Base-by-base conservation (phyloP, 2,329 filamentous ascomycete species). In the Aurifilum marmelostoma region DNA sequence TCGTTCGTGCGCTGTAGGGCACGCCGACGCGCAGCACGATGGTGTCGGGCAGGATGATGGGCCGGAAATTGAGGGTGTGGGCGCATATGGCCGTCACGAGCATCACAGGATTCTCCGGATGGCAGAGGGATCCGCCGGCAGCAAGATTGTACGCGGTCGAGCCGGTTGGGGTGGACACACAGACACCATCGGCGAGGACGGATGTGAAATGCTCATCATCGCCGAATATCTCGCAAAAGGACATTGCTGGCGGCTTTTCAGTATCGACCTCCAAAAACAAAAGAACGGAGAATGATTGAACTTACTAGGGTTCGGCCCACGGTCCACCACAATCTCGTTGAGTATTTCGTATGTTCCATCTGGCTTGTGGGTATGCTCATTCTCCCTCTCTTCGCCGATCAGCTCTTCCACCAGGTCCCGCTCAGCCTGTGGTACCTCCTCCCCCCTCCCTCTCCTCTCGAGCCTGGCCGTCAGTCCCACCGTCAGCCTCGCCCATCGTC, bases 171-270 rank as follows among this genome's bases (percentile, higher is more conserved):
- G 95, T 98, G 1, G 95, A 94, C 32, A 98, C 92, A 77, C 94
- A 97, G 69, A 98, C 88, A 16, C 95, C 95, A 77, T 98, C 96
- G 32, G 95, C 96, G 73, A 96, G 90, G 8, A 98, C 88, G 0
- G 94, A 97, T 0, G 96, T 97, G 79, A 97, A 96, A 79, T 97
- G 94, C 79, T 97, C 93, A 75, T 97, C 93, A 75, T 97, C 95
- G 27, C 94, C 94, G 77, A 97, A 97, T 34, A 98, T 87, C 77
- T 98, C 95, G 27, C 92, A 94, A 65, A 89, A 91, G 14, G 93
- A 96, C 92, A 99, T 95, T 66, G 94, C 91, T 94, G 64, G 65
- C 37, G 11, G 39, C 14, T n/a, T 21, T 7, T 60, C 16, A 58
- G 27, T 6, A 37, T 34, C 6, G 3, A 21, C 8, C 11, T 61